Conservation (phyloP, 345 rosid species). For the Dipteronia sinensis region DNA sequence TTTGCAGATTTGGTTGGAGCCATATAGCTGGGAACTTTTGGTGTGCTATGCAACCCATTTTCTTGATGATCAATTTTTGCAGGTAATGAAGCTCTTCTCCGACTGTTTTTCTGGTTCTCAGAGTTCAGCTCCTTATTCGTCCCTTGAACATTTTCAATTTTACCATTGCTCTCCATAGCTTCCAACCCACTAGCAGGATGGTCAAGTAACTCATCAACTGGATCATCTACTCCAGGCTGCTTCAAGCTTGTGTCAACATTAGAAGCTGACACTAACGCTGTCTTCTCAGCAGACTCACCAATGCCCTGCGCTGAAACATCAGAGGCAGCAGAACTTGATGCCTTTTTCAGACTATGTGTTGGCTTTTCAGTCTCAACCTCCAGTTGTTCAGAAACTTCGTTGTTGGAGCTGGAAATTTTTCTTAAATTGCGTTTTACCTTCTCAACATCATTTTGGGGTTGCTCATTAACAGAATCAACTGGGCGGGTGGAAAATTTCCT, state of each 20-base stretch:
- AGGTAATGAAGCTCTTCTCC: slow-evolving; percentile 73
- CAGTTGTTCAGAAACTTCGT: slow-evolving; percentile 42
- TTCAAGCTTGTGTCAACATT: slow-evolving; percentile 28
- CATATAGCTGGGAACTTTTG: slow-evolving; percentile 82
- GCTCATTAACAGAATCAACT: slow-evolving; percentile 42
- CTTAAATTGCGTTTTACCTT: slow-evolving; percentile 53
- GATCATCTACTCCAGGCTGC: slow-evolving; percentile 25
- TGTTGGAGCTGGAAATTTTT: slow-evolving; percentile 45
- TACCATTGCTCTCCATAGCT: slow-evolving; percentile 33
- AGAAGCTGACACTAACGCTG: slow-evolving; percentile 21
- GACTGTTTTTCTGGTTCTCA: slow-evolving; percentile 48
- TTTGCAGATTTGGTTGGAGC: slow-evolving; percentile 85
- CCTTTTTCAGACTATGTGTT: slow-evolving; percentile 42
- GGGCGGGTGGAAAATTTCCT: slow-evolving; percentile 45
- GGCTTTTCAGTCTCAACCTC: slow-evolving; percentile 50
- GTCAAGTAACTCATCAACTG: slow-evolving; percentile 33
- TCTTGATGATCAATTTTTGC: slow-evolving; percentile 57
- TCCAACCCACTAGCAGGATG: slow-evolving; percentile 21
- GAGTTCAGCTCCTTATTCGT: slow-evolving; percentile 32
- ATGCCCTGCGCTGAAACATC: slow-evolving; percentile 37
- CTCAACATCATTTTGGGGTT: slow-evolving; percentile 46
- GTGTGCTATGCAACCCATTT: slow-evolving; percentile 45
- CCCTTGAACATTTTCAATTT: slow-evolving; percentile 40
- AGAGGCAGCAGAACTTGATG: slow-evolving; percentile 33
- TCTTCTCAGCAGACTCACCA: slow-evolving; percentile 41